These are phyloP conservation scores for Musa schizocarpa DNA, from an alignment of 176 grass and related monocot species.

Conservation along the genomic window DNA sequence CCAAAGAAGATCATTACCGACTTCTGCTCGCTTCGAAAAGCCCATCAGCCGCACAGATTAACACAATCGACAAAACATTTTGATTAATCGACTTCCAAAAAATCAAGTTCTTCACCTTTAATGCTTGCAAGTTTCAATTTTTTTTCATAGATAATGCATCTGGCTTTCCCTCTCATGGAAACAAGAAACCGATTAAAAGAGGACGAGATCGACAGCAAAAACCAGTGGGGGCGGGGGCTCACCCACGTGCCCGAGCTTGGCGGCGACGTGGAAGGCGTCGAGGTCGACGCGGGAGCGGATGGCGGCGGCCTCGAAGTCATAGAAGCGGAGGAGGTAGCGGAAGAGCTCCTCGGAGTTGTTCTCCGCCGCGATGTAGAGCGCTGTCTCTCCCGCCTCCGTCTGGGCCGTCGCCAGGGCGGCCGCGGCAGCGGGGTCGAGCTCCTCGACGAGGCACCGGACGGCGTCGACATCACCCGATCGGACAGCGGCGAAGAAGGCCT, in stretches of 20 bases:
- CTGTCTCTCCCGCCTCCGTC: slow-evolving; percentile 75
- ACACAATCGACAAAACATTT: neutral
- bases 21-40: neutral
- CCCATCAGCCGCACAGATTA: neutral
- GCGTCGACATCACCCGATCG: slow-evolving; percentile 63
- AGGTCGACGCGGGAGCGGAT: slow-evolving; percentile 84
- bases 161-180: neutral
- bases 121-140: neutral
- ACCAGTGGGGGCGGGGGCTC: neutral
- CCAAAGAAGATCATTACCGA: neutral
- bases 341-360: slow-evolving; percentile 59
- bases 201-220: neutral
- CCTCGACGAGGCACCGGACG: slow-evolving; percentile 39
- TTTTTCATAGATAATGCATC: neutral
- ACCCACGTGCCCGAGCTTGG: slow-evolving; percentile 82
- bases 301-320: slow-evolving; percentile 45
- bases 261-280: slow-evolving; percentile 83
- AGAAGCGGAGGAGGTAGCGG: slow-evolving; percentile 58
- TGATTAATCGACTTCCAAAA: neutral
- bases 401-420: slow-evolving; percentile 39
- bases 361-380: slow-evolving; percentile 85
- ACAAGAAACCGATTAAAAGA: slow-evolving; percentile 3
- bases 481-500: slow-evolving; percentile 70
- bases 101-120: neutral
- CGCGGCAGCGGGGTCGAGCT: neutral